phyloP scores from a whole-genome alignment of 441 rosid species.

The Jatropha podagrica region DNA sequence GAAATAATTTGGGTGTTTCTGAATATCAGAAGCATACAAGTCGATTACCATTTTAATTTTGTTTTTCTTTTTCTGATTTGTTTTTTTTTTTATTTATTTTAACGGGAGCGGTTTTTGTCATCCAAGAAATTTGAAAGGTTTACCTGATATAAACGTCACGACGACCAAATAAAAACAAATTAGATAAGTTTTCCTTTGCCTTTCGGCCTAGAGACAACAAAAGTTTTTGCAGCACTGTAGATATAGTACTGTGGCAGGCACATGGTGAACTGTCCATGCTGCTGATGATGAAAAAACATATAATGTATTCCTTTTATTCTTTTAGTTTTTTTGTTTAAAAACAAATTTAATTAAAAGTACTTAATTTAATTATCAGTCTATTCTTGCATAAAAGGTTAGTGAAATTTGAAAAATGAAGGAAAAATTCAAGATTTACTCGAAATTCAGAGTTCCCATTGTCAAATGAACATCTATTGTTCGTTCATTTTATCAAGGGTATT shows the following conservation, averaged over 20 bases:
- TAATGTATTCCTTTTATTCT: not conserved
- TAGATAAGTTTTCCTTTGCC: not conserved
- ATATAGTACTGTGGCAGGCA: conserved; percentile 5
- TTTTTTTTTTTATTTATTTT: not conserved
- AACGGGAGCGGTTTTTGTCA: not conserved
- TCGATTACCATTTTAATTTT: not conserved
- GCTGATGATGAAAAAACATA: not conserved
- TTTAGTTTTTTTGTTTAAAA: not conserved
- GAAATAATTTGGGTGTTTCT: not conserved
- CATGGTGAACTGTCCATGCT: conserved; percentile 12
- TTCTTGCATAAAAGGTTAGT: too few species aligned
- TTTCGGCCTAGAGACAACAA: not conserved
- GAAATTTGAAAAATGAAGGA: too few species aligned
- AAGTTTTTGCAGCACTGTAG: not conserved
- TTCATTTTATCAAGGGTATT: too few species aligned
- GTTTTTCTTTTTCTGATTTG: not conserved
- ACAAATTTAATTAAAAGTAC: too few species aligned
- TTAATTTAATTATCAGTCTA: too few species aligned
- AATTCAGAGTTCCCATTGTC: too few species aligned
- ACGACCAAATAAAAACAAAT: conserved; percentile 15
- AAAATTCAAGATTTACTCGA: too few species aligned
- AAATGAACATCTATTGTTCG: too few species aligned
- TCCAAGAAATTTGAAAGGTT: not conserved
- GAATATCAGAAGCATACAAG: not conserved
- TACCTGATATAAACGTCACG: conserved; percentile 8